phyloP scores from a whole-genome alignment of 2,329 filamentous ascomycete genomes.

The Volutella citrinella region DNA sequence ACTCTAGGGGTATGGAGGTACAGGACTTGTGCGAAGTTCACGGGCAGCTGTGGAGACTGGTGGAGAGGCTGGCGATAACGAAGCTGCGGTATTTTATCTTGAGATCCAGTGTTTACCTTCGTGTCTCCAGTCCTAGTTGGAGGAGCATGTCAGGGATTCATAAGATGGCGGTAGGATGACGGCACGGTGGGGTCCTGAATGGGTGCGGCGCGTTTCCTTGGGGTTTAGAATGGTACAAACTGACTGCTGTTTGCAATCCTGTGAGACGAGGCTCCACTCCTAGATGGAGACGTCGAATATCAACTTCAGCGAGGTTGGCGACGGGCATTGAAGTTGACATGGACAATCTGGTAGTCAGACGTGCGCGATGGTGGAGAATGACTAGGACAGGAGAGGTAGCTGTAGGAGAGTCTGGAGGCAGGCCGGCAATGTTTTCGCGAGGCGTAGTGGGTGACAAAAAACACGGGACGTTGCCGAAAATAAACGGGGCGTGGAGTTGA shows the following conservation, averaged over 20 bases:
- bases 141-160: slow-evolving; percentile 5
- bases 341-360: too few species aligned
- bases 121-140: slow-evolving; percentile 19
- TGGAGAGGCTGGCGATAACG: slow-evolving; percentile 25
- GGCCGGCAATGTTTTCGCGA: background rate
- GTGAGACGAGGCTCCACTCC: slow-evolving; percentile 5
- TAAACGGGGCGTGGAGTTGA: too few species aligned
- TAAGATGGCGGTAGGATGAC: slow-evolving; percentile 13
- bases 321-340: slow-evolving; percentile 3
- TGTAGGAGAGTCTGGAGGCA: too few species aligned
- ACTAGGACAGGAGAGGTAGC: too few species aligned
- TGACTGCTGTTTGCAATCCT: slow-evolving; percentile 6
- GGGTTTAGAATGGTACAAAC: slow-evolving; percentile 9
- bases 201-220: slow-evolving; percentile 6
- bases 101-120: slow-evolving; percentile 25
- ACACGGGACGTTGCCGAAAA: too few species aligned
- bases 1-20: too few species aligned
- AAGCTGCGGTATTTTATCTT: slow-evolving; percentile 29
- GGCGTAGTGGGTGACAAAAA: background rate
- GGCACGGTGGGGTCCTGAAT: slow-evolving; percentile 12
- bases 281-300: slow-evolving; percentile 15
- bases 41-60: slow-evolving; percentile 16
- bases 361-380: too few species aligned
- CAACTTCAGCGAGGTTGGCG: slow-evolving; percentile 15
- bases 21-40: slow-evolving; percentile 11